A percentile compares a stretch with the other conserved stretches of the same genome.
These are phyloP conservation scores for Fistulina hepatica DNA, from an alignment of 1,284 basidiomycete genomes.

Conservation along the genomic window DNA sequence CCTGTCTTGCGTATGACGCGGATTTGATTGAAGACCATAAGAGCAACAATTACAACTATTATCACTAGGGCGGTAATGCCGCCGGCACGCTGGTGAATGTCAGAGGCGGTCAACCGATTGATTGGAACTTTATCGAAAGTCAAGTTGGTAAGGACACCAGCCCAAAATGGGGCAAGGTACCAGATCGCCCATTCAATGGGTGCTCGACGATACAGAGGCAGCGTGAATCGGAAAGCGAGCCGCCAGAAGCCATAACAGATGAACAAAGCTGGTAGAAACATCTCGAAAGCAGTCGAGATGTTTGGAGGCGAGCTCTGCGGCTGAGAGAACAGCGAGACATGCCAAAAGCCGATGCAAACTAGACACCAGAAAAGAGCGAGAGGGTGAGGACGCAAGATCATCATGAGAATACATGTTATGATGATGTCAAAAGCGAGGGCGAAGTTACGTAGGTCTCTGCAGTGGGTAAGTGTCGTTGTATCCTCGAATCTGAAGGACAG, in stretches of 20 bases:
- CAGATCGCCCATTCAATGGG: conserved; percentile 67
- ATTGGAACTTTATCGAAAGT: conserved; percentile 65
- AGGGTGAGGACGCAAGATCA: conserved; percentile 63
- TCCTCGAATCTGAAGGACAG: conserved; percentile 30
- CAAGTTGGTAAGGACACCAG: conserved; percentile 59
- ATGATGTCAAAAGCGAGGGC: conserved; percentile 66
- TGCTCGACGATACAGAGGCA: conserved; percentile 57
- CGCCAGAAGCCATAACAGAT: conserved; percentile 76
- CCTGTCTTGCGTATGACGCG: conserved; percentile 79
- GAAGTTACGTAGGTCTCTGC: conserved; percentile 57
- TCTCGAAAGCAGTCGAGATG: conserved; percentile 58
- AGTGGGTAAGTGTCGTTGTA: conserved; percentile 40
- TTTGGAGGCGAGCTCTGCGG: conserved; percentile 59
- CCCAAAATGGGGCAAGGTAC: conserved; percentile 76
- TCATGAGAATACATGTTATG: conserved; percentile 54
- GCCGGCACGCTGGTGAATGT: conserved; percentile 58
- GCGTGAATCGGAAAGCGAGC: conserved; percentile 60
- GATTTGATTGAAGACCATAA: conserved; percentile 62
- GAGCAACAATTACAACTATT: conserved; percentile 51
- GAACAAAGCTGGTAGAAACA: conserved; percentile 74
- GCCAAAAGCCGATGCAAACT: conserved; percentile 83
- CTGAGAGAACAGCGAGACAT: conserved; percentile 72
- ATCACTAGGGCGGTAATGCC: conserved; percentile 65
- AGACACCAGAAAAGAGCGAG: conserved; percentile 69
- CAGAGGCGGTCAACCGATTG: conserved; percentile 58